Percentiles rank a stretch among this genome's conserved stretches.
phyloP scores from a whole-genome alignment of 257 asterid species.

The Solanum sejunctum region DNA sequence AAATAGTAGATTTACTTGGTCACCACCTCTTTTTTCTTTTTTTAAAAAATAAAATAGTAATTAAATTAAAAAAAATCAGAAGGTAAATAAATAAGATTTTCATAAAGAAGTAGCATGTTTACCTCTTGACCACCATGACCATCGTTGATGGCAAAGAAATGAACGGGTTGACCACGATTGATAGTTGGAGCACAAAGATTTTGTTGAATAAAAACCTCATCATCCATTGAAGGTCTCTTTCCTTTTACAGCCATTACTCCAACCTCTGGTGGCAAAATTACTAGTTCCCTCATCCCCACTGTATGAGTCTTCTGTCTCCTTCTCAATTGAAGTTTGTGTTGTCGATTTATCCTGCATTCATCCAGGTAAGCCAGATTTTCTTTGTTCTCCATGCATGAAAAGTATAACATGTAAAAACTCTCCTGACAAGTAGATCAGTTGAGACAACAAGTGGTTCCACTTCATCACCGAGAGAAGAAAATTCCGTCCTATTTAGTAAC shows the following conservation, averaged over 20 bases:
- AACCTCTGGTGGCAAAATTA: background rate
- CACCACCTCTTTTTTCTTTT: no score
- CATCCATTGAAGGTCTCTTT: conserved; percentile 2
- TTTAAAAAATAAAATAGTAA: no score
- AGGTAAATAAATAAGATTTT: no score
- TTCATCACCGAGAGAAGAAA: no score
- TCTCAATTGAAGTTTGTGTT: background rate
- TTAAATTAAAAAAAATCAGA: no score
- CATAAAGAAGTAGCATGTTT: background rate
- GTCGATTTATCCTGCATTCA: background rate
- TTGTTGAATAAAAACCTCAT: background rate
- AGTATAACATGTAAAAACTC: no score
- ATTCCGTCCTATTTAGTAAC: no score
- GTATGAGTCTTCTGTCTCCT: background rate
- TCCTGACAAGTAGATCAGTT: no score
- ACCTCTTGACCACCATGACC: conserved; percentile 17
- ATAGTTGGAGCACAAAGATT: conserved; percentile 4
- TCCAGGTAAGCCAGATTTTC: background rate
- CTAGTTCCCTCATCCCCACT: background rate
- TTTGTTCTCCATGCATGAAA: background rate
- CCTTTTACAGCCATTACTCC: background rate
- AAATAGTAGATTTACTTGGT: no score
- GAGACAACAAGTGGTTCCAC: no score
- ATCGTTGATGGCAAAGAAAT: conserved; percentile 10
- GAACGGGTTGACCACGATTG: background rate